Evolutionary conservation across 805 yeast species (phyloP).

Genomic region (Pichia membranifaciens): DNA sequence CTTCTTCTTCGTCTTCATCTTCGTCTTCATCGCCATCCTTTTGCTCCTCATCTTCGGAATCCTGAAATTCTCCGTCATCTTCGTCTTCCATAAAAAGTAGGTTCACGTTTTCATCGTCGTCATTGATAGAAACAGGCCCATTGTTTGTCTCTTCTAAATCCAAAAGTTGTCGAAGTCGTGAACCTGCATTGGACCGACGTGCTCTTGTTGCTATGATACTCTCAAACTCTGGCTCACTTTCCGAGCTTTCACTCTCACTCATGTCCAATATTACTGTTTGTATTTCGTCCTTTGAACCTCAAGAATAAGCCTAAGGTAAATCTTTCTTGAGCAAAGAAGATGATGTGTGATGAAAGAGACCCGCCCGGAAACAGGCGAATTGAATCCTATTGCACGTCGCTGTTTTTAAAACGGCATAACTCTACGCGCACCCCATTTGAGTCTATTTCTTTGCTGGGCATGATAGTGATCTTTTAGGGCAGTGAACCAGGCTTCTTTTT

Average conservation of each 20-base stretch:
- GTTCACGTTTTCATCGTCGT: conserved; percentile 74
- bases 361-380: no score
- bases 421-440: no score
- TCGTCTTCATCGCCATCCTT: conserved; percentile 12
- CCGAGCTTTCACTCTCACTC: conserved; percentile 16
- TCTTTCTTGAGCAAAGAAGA: no score
- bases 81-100: conserved; percentile 62
- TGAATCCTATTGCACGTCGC: no score
- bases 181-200: conserved; percentile 87
- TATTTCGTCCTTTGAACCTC: no score
- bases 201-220: conserved; percentile 68
- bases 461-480: no score
- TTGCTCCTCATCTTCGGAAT: conserved; percentile 24
- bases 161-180: conserved; percentile 64
- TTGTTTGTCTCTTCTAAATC: conserved; percentile 52
- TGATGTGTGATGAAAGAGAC: no score
- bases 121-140: conserved; percentile 28
- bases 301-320: no score
- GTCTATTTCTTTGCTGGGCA: no score
- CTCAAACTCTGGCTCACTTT: conserved; percentile 35
- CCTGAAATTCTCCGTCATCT: conserved; percentile 45
- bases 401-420: no score
- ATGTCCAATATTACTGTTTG: no score
- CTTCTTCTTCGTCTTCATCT: not conserved
- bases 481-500: no score